Evolutionary conservation across 2,329 filamentous ascomycete genomes (phyloP).

Genomic region (Alternaria rosae): DNA sequence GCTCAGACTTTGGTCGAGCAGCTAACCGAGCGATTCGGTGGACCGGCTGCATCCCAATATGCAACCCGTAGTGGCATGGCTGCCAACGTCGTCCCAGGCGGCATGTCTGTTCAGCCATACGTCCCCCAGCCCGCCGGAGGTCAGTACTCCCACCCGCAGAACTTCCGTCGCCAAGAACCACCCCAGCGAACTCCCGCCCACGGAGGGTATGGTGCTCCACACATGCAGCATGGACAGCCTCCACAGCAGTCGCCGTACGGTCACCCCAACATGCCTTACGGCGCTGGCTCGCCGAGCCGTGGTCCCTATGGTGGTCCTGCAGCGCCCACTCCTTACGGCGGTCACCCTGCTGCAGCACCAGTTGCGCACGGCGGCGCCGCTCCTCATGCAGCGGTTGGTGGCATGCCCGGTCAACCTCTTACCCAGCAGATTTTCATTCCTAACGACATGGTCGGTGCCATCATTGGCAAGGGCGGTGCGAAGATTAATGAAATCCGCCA

Average conservation of each 20-base stretch:
- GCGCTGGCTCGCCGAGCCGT: slow-evolving; percentile 71
- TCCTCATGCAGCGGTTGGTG: slow-evolving; percentile 66
- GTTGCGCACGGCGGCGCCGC: slow-evolving; percentile 73
- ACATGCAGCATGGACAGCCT: slow-evolving; percentile 70
- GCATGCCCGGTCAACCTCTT: slow-evolving; percentile 77
- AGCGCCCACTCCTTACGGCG: slow-evolving; percentile 73
- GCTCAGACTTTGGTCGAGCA: slow-evolving; percentile 98
- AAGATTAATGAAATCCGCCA: slow-evolving; percentile 99
- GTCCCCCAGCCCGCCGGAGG: slow-evolving; percentile 91
- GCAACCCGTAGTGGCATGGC: slow-evolving; percentile 93
- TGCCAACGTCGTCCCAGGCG: slow-evolving; percentile 90
- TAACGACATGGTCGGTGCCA: slow-evolving; percentile 99
- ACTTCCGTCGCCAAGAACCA: slow-evolving; percentile 72
- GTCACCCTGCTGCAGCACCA: slow-evolving; percentile 61
- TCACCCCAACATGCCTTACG: slow-evolving; percentile 79
- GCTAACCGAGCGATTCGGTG: slow-evolving; percentile 94
- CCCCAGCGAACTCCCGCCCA: slow-evolving; percentile 77
- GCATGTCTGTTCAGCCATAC: slow-evolving; percentile 99
- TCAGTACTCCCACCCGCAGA: slow-evolving; percentile 91
- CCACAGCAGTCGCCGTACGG: slow-evolving; percentile 51
- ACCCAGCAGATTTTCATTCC: slow-evolving; percentile 99
- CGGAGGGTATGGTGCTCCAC: slow-evolving; percentile 69
- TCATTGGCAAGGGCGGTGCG: slow-evolving; percentile 96
- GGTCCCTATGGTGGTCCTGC: slow-evolving; percentile 79
- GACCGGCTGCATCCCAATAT: slow-evolving; percentile 95